Conservation (phyloP, 306 rosid genomes). For the Pueraria montana region DNA sequence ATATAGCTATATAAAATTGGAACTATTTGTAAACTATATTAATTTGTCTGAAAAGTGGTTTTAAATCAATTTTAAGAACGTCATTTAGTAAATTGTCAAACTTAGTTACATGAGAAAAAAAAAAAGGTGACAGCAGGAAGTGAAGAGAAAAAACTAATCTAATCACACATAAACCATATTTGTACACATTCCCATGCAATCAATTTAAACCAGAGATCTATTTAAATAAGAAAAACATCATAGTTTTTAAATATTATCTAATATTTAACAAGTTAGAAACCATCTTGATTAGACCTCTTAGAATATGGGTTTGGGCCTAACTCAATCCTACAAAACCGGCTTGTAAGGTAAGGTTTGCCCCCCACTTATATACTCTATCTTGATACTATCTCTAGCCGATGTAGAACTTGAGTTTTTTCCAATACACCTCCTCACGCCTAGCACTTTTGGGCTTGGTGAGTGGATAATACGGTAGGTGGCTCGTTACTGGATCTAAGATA, state of each 20-base stretch:
- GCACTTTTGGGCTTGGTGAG: too few species aligned
- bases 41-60: slow-evolving; percentile 15
- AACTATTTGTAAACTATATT: slow-evolving; percentile 9
- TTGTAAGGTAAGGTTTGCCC: too few species aligned
- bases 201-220: background rate
- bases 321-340: too few species aligned
- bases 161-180: slow-evolving; percentile 29
- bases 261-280: background rate
- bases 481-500: too few species aligned
- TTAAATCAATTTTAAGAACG: slow-evolving; percentile 5
- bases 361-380: too few species aligned
- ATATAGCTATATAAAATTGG: slow-evolving; percentile 15
- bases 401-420: too few species aligned
- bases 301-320: too few species aligned
- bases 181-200: slow-evolving; percentile 10
- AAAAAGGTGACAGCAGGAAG: slow-evolving; percentile 23
- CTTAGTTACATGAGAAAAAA: background rate
- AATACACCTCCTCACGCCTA: too few species aligned
- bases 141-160: background rate
- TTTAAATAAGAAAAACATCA: slow-evolving; percentile 1
- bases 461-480: too few species aligned
- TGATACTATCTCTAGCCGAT: too few species aligned
- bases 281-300: background rate
- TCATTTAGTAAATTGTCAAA: slow-evolving; percentile 23
- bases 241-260: background rate